A percentile compares a stretch with the other conserved stretches of the same genome.
These are phyloP conservation scores for Phialocephala sp. DNA, from an alignment of 2,329 filamentous ascomycete species.

Conservation along the genomic window DNA sequence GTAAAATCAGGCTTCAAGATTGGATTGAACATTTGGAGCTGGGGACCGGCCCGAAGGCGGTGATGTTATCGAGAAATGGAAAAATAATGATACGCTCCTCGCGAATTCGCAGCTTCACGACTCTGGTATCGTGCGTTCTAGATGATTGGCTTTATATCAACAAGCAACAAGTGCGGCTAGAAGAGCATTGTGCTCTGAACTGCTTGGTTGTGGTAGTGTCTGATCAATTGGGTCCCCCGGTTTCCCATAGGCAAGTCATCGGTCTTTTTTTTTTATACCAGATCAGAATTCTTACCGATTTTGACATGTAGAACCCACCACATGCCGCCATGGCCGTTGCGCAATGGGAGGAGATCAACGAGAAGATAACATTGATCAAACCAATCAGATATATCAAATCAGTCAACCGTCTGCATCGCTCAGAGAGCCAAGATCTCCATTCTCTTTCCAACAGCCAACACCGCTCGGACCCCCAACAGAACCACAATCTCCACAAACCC, in stretches of 20 bases:
- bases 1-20: conserved; percentile 61
- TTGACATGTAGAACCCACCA: neutral
- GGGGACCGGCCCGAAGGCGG: conserved; percentile 45
- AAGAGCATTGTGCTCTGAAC: neutral
- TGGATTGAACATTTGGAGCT: conserved; percentile 70
- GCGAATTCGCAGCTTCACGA: neutral
- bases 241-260: neutral
- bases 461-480: too few species aligned
- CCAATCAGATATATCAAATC: neutral
- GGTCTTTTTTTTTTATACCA: neutral
- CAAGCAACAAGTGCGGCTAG: neutral
- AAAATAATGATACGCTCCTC: neutral
- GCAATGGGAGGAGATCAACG: neutral
- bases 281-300: neutral
- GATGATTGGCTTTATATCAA: neutral
- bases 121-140: neutral
- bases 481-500: too few species aligned
- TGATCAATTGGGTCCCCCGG: neutral
- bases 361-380: neutral
- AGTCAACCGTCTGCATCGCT: too few species aligned
- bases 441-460: too few species aligned
- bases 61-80: conserved; percentile 8
- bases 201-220: neutral
- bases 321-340: neutral
- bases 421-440: too few species aligned